Conservation (phyloP, 2,329 filamentous ascomycete genomes). For the Colletotrichum destructivum region DNA sequence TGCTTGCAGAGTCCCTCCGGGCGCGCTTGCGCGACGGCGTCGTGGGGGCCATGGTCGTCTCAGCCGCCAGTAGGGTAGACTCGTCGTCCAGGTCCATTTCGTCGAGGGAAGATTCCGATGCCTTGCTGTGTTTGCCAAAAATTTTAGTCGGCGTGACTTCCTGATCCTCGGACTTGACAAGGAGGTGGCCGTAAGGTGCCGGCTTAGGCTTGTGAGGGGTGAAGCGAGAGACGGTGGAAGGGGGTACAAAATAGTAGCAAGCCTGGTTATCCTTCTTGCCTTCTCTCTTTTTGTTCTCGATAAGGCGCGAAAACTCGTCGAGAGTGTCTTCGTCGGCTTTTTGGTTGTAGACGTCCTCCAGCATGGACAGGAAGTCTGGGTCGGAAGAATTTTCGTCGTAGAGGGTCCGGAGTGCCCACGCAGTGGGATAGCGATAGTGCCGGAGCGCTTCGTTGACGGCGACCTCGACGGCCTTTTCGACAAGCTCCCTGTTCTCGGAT, state of each 20-base stretch:
- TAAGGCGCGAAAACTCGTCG: slow-evolving; percentile 65
- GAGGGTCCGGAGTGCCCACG: slow-evolving; percentile 72
- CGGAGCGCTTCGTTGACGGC: slow-evolving; percentile 73
- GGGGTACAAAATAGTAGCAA: slow-evolving; percentile 68
- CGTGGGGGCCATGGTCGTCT: slow-evolving; percentile 8
- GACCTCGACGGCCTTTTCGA: slow-evolving; percentile 68
- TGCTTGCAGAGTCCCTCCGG: slow-evolving; percentile 56
- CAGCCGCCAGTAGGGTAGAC: slow-evolving; percentile 28
- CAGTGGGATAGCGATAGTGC: slow-evolving; percentile 72
- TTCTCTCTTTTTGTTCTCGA: slow-evolving; percentile 70
- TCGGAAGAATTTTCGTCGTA: slow-evolving; percentile 72
- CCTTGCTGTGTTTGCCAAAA: slow-evolving; percentile 25
- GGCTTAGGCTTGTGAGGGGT: slow-evolving; percentile 62
- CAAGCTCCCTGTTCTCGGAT: slow-evolving; percentile 57
- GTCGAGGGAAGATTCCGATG: slow-evolving; percentile 25
- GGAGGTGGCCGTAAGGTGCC: slow-evolving; percentile 65
- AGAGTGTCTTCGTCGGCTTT: slow-evolving; percentile 68
- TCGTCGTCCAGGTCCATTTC: slow-evolving; percentile 25
- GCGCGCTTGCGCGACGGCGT: slow-evolving; percentile 55
- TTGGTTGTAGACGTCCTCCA: slow-evolving; percentile 72
- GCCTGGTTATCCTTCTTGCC: slow-evolving; percentile 68
- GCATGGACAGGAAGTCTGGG: slow-evolving; percentile 67
- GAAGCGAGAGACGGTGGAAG: slow-evolving; percentile 59
- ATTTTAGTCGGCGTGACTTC: slow-evolving; percentile 39
- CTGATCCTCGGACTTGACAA: slow-evolving; percentile 47